Percentiles rank a stretch among this genome's conserved stretches.
phyloP scores from a whole-genome alignment of 2,329 filamentous ascomycete species.

The Phialophora macrospora region DNA sequence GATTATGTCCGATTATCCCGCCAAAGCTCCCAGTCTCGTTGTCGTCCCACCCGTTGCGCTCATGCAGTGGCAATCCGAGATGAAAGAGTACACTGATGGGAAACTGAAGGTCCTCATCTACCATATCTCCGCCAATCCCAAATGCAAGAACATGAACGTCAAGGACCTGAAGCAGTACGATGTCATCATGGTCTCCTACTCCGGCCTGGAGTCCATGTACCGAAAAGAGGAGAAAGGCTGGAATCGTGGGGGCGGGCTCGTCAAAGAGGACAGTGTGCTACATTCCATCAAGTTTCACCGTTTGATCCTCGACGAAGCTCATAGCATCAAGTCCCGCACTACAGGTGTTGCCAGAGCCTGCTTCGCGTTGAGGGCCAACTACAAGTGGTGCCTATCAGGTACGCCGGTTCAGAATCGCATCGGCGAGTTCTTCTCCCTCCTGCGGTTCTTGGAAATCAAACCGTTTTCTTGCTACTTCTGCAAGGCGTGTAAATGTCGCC shows the following conservation, averaged over 20 bases:
- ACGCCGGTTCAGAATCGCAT: slow-evolving; percentile 97
- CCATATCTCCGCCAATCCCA: slow-evolving; percentile 78
- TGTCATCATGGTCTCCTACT: slow-evolving; percentile 93
- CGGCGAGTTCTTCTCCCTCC: slow-evolving; percentile 92
- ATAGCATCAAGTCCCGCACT: slow-evolving; percentile 82
- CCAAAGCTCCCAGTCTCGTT: slow-evolving; percentile 79
- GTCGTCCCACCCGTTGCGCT: slow-evolving; percentile 90
- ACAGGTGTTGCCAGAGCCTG: slow-evolving; percentile 94
- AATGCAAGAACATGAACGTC: slow-evolving; percentile 75
- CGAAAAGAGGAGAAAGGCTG: slow-evolving; percentile 93
- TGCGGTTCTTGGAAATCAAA: slow-evolving; percentile 85
- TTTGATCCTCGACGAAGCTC: slow-evolving; percentile 90
- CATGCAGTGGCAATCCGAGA: slow-evolving; percentile 92
- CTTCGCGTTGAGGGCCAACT: slow-evolving; percentile 83
- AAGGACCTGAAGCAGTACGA: slow-evolving; percentile 81
- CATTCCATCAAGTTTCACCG: slow-evolving; percentile 88
- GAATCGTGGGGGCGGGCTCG: slow-evolving; percentile 74
- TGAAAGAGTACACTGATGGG: slow-evolving; percentile 79
- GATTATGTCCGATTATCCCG: slow-evolving; percentile 96
- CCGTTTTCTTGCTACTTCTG: slow-evolving; percentile 96
- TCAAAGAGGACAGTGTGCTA: slow-evolving; percentile 79
- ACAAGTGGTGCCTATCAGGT: slow-evolving; percentile 94
- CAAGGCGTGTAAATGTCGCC: slow-evolving; percentile 79
- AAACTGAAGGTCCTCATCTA: slow-evolving; percentile 89
- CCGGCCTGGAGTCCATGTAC: slow-evolving; percentile 83